phyloP scores from a whole-genome alignment of 352 stramenopile genomes.

The Pythium sp. region DNA sequence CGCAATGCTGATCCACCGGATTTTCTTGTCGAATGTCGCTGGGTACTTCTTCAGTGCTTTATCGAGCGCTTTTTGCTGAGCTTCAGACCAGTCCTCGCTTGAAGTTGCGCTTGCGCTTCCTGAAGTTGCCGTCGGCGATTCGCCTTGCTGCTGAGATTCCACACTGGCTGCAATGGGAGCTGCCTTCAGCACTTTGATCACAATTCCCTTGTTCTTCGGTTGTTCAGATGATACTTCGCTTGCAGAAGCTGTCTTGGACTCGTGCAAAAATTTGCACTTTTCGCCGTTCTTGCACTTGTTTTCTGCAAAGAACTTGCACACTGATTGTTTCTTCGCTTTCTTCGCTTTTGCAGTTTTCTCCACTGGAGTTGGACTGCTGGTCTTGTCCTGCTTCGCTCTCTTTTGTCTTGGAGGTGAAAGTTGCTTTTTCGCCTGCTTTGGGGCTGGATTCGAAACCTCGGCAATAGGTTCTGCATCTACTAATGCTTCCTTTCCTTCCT shows the following conservation, averaged over 20 bases:
- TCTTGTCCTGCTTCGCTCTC: slow-evolving; percentile 12
- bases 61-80: slow-evolving; percentile 67
- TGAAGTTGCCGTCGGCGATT: background rate
- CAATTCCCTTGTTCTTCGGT: slow-evolving; percentile 3
- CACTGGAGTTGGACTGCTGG: background rate
- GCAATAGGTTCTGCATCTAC: background rate
- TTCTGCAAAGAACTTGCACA: slow-evolving; percentile 49
- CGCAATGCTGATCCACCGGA: slow-evolving; percentile 65
- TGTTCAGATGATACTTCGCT: slow-evolving; percentile 9
- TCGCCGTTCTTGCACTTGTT: slow-evolving; percentile 53
- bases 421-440: background rate
- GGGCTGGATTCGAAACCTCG: background rate
- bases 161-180: background rate
- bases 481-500: background rate
- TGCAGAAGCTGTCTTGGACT: background rate
- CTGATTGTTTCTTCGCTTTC: slow-evolving; percentile 4
- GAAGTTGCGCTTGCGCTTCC: background rate
- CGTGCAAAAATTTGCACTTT: slow-evolving; percentile 25
- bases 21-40: slow-evolving; percentile 67
- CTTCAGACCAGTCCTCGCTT: slow-evolving; percentile 49
- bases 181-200: slow-evolving; percentile 16
- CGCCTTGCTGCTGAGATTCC: background rate
- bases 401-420: background rate
- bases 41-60: slow-evolving; percentile 68
- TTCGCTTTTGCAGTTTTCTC: slow-evolving; percentile 12